A percentile compares a stretch with the other conserved stretches of the same genome.
Evolutionary conservation across 768 basidiomycete species (phyloP).

Genomic region (Lepiota brunneoincarnata): DNA sequence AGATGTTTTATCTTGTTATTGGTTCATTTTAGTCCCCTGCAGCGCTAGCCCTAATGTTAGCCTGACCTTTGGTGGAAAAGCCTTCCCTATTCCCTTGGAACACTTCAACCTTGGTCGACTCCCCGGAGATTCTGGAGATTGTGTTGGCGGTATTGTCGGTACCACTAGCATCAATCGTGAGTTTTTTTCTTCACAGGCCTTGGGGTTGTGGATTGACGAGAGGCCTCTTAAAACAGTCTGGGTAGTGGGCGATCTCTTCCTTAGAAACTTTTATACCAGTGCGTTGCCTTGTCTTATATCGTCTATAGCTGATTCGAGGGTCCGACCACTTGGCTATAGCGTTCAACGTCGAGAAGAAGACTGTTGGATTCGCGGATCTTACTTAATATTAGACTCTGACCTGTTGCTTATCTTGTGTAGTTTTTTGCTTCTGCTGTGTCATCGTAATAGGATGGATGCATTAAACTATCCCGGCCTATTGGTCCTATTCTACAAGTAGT

Average conservation of each 20-base stretch:
- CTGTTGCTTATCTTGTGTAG: neutral
- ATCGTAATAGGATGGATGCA: neutral
- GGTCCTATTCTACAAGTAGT: neutral
- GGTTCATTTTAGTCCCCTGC: slow-evolving; percentile 25
- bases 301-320: neutral
- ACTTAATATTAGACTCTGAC: slow-evolving; percentile 17
- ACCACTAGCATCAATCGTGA: neutral
- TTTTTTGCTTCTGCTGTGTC: neutral
- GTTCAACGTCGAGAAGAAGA: slow-evolving; percentile 35
- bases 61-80: slow-evolving; percentile 35
- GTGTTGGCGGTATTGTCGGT: slow-evolving; percentile 39
- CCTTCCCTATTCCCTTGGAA: slow-evolving; percentile 42
- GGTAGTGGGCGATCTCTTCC: slow-evolving; percentile 44
- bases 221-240: slow-evolving; percentile 15
- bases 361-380: slow-evolving; percentile 44
- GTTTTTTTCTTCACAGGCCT: neutral
- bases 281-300: neutral
- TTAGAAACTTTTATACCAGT: slow-evolving; percentile 43
- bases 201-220: neutral
- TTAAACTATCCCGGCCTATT: neutral
- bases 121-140: slow-evolving; percentile 50
- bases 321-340: slow-evolving; percentile 10
- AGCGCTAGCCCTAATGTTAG: slow-evolving; percentile 24
- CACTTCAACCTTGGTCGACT: slow-evolving; percentile 40
- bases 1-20: neutral